Evolutionary conservation across 164 flowering plant genomes (phyloP).

Genomic region (Umbellularia californica): DNA sequence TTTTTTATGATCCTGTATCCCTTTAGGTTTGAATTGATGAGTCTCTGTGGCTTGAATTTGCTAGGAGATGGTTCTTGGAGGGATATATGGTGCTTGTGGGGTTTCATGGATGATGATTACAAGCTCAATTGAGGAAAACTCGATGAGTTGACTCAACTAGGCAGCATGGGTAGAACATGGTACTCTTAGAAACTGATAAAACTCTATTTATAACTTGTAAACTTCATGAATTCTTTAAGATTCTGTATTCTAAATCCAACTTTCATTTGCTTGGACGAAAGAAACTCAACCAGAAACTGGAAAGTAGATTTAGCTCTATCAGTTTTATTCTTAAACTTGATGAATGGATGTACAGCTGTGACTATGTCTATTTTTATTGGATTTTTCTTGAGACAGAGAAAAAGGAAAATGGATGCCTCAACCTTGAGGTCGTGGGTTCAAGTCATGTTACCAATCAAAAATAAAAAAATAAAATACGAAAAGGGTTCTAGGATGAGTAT

Average conservation of each 20-base stretch:
- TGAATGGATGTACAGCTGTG: not conserved
- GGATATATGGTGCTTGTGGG: not conserved
- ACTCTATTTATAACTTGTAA: not conserved
- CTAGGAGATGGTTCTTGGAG: not conserved
- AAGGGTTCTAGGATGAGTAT: too few relatives aligned
- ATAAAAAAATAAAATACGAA: too few relatives aligned
- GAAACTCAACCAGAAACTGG: not conserved
- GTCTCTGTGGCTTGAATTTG: not conserved
- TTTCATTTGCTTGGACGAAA: not conserved
- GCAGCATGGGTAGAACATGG: not conserved
- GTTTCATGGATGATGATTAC: not conserved
- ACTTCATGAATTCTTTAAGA: not conserved
- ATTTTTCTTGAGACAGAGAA: not conserved
- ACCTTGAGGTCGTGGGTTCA: too few relatives aligned
- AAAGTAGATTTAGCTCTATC: not conserved
- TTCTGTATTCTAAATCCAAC: not conserved
- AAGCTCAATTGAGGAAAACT: not conserved
- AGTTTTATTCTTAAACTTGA: not conserved
- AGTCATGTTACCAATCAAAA: too few relatives aligned
- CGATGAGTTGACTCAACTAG: not conserved
- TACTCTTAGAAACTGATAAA: not conserved
- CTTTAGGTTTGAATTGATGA: not conserved
- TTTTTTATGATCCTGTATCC: not conserved
- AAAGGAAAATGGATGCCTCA: too few relatives aligned
- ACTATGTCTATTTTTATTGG: not conserved